These are phyloP conservation scores for Coemansia sp. DNA, from an alignment of 192 early-diverging fungal genomes.

Conservation along the genomic window DNA sequence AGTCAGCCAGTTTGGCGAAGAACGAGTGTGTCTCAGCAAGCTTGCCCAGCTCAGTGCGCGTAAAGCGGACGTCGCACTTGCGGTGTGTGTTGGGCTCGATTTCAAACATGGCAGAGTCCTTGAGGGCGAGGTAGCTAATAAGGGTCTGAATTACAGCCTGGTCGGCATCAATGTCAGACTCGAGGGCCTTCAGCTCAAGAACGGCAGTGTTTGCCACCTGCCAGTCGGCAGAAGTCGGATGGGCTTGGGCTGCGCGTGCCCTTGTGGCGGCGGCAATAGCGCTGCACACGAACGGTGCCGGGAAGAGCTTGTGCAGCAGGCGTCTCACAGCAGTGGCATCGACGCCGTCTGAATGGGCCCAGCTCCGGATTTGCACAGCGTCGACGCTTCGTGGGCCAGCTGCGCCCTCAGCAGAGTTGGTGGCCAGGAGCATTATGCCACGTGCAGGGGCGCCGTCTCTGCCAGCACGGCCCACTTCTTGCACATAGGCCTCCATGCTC, in stretches of 20 bases:
- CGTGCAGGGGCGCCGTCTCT: slow-evolving; percentile 59
- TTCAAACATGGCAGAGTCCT: slow-evolving; percentile 28
- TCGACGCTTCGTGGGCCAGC: background rate
- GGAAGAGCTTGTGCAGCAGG: slow-evolving; percentile 6
- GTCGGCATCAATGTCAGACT: slow-evolving; percentile 32
- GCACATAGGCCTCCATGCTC: slow-evolving; percentile 73
- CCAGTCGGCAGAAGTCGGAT: background rate
- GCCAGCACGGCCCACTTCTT: slow-evolving; percentile 73
- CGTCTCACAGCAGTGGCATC: slow-evolving; percentile 4
- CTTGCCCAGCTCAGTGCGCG: slow-evolving; percentile 32
- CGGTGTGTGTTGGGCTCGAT: slow-evolving; percentile 40
- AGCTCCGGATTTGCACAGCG: slow-evolving; percentile 1
- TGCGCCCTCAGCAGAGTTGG: background rate
- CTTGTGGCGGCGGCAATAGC: background rate
- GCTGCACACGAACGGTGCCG: background rate
- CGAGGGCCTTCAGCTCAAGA: slow-evolving; percentile 21
- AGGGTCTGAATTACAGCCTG: slow-evolving; percentile 41
- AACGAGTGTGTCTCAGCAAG: slow-evolving; percentile 31
- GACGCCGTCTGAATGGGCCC: slow-evolving; percentile 14
- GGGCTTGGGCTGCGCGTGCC: background rate
- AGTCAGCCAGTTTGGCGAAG: slow-evolving; percentile 29
- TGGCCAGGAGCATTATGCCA: slow-evolving; percentile 59
- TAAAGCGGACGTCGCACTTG: slow-evolving; percentile 32
- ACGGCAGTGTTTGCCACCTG: slow-evolving; percentile 22
- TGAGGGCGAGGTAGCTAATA: slow-evolving; percentile 39